phyloP scores from a whole-genome alignment of 495 filamentous ascomycete genomes.

The Talaromyces borbonicus region DNA sequence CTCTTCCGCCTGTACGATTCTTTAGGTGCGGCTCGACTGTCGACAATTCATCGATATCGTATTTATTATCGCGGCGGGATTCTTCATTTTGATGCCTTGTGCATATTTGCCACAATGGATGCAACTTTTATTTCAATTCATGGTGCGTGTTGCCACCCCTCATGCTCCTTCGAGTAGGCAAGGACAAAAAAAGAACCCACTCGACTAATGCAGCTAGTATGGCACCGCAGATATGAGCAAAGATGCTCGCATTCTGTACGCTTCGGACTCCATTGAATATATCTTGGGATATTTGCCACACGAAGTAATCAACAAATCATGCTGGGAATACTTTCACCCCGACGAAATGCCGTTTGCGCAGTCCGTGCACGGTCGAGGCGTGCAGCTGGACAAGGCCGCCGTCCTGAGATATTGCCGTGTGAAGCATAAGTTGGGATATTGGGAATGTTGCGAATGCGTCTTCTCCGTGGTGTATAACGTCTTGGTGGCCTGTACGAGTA shows the following conservation, averaged over 20 bases:
- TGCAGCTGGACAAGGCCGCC: slow-evolving; percentile 75
- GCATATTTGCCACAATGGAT: too few species aligned
- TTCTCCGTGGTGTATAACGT: slow-evolving; percentile 86
- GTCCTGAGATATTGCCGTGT: slow-evolving; percentile 73
- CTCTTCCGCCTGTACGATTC: too few species aligned
- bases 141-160: too few species aligned
- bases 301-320: slow-evolving; percentile 66
- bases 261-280: slow-evolving; percentile 71
- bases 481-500: slow-evolving; percentile 73
- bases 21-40: too few species aligned
- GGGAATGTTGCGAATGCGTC: slow-evolving; percentile 79
- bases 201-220: too few species aligned
- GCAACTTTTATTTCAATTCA: too few species aligned
- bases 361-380: slow-evolving; percentile 59
- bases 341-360: slow-evolving; percentile 71
- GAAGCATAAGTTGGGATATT: slow-evolving; percentile 56
- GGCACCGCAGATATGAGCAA: slow-evolving; percentile 2
- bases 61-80: too few species aligned
- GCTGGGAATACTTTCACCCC: slow-evolving; percentile 81
- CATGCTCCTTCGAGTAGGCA: too few species aligned
- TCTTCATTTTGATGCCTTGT: too few species aligned
- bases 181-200: too few species aligned
- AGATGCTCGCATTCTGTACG: slow-evolving; percentile 72
- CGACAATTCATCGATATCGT: too few species aligned
- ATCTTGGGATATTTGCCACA: slow-evolving; percentile 72